A percentile compares a stretch with the other conserved stretches of the same genome.
Evolutionary conservation across 371 early-diverging fungal genomes (phyloP).

Genomic region (Catenaria anguillulae): DNA sequence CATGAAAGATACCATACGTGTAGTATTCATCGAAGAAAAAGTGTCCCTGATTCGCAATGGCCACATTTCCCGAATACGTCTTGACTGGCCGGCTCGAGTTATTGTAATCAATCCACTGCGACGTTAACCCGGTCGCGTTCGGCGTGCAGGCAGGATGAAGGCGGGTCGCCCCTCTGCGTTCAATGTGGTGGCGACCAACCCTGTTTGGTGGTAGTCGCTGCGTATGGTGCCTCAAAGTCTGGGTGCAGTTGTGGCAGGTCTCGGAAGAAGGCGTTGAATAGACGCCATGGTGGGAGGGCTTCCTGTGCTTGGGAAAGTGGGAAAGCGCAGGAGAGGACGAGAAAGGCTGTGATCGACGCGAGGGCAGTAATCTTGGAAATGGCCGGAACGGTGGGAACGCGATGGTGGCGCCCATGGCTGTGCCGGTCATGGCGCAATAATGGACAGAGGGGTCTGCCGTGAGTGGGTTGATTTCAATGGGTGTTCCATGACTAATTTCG

Average conservation of each 20-base stretch:
- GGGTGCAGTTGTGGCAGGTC: slow-evolving; percentile 4
- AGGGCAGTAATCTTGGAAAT: too few relatives aligned
- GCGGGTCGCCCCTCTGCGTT: background rate
- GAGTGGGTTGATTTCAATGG: too few relatives aligned
- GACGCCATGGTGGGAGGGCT: background rate
- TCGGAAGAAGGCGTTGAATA: background rate
- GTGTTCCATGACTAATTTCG: too few relatives aligned
- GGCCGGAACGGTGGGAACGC: too few relatives aligned
- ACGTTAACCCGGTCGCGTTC: background rate
- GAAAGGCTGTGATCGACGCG: too few relatives aligned
- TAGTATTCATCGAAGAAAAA: slow-evolving; percentile 12
- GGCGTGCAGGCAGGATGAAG: background rate
- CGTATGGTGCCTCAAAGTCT: slow-evolving; percentile 3
- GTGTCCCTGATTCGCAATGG: slow-evolving; percentile 11
- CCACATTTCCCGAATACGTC: background rate
- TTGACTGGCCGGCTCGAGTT: background rate
- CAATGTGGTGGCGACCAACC: background rate
- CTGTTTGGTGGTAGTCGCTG: background rate
- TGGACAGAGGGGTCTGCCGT: too few relatives aligned
- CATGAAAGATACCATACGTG: slow-evolving; percentile 5
- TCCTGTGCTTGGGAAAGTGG: background rate
- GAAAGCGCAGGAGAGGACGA: too few relatives aligned
- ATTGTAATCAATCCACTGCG: background rate
- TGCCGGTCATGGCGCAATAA: too few relatives aligned
- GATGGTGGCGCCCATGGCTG: too few relatives aligned